phyloP scores from a whole-genome alignment of 768 basidiomycete species.

The Pisolithus sp. region DNA sequence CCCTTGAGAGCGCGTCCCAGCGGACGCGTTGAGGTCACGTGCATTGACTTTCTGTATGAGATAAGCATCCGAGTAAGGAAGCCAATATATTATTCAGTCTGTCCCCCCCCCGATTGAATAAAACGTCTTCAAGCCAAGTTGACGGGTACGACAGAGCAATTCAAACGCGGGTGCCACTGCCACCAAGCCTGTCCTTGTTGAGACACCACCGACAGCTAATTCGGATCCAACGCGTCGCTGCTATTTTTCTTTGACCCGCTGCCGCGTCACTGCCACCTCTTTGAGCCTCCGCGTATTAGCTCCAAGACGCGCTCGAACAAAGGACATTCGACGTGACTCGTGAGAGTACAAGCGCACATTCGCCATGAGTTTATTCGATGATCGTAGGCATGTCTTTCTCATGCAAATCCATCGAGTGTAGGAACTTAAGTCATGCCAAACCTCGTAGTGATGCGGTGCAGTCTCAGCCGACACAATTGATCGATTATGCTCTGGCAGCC shows the following conservation, averaged over 20 bases:
- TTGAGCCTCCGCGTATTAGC: no score
- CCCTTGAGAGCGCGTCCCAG: conserved; percentile 7
- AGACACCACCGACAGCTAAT: no score
- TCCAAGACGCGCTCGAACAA: background rate
- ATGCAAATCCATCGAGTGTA: conserved; percentile 4
- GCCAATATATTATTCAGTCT: background rate
- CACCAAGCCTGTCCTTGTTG: no score
- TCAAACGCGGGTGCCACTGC: no score
- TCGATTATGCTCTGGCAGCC: conserved; percentile 39
- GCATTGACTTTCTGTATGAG: conserved; percentile 18
- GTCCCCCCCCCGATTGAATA: no score
- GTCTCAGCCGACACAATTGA: conserved; percentile 52
- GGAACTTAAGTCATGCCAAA: conserved; percentile 10
- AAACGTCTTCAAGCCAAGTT: no score
- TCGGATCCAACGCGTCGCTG: background rate
- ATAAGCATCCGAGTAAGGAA: background rate
- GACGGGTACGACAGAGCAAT: no score
- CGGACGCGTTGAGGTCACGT: conserved; percentile 24
- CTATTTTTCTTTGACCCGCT: background rate
- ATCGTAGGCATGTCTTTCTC: conserved; percentile 31
- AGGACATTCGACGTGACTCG: no score
- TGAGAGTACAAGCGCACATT: no score
- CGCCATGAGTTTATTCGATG: conserved; percentile 32
- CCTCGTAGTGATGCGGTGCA: conserved; percentile 37
- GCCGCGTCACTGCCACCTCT: background rate